Conservation (phyloP, 2,329 filamentous ascomycete species). For the Xylariaceae sp. region DNA sequence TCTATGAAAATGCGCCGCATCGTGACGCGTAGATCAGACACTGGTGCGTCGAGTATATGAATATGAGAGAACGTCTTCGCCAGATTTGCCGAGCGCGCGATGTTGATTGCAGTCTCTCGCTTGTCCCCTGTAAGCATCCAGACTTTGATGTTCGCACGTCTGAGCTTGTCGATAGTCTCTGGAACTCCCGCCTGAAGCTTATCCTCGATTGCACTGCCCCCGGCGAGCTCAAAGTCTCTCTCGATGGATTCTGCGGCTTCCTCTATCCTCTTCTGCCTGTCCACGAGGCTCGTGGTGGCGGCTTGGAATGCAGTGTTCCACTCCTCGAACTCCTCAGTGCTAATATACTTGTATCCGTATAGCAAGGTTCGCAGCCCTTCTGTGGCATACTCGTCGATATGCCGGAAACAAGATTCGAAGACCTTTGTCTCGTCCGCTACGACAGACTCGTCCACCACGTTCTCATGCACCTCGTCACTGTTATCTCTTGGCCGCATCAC, state of each 20-base stretch:
- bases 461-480: conserved; percentile 5
- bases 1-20: conserved; percentile 61
- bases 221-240: conserved; percentile 68
- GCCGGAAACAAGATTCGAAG: conserved; percentile 77
- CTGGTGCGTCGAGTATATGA: conserved; percentile 62
- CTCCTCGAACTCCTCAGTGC: conserved; percentile 62
- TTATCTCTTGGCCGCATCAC: conserved; percentile 1
- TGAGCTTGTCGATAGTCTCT: conserved; percentile 77
- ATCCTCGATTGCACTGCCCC: conserved; percentile 85
- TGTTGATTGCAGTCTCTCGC: conserved; percentile 80
- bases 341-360: conserved; percentile 71
- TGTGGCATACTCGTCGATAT: conserved; percentile 81
- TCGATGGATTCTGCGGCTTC: conserved; percentile 73
- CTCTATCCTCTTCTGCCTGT: conserved; percentile 72
- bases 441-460: conserved; percentile 43
- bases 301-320: conserved; percentile 75
- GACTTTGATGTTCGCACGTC: conserved; percentile 78
- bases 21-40: conserved; percentile 59
- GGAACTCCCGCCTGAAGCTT: conserved; percentile 80
- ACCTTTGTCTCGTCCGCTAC: conserved; percentile 54
- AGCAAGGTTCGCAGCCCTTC: conserved; percentile 81
- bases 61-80: conserved; percentile 65
- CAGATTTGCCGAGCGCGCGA: conserved; percentile 70
- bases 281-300: conserved; percentile 70
- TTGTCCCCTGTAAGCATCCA: conserved; percentile 94